Percentiles rank a stretch among this genome's conserved stretches.
These are phyloP conservation scores for Auriscalpium microsporum DNA, from an alignment of 768 basidiomycete species.

Conservation along the genomic window DNA sequence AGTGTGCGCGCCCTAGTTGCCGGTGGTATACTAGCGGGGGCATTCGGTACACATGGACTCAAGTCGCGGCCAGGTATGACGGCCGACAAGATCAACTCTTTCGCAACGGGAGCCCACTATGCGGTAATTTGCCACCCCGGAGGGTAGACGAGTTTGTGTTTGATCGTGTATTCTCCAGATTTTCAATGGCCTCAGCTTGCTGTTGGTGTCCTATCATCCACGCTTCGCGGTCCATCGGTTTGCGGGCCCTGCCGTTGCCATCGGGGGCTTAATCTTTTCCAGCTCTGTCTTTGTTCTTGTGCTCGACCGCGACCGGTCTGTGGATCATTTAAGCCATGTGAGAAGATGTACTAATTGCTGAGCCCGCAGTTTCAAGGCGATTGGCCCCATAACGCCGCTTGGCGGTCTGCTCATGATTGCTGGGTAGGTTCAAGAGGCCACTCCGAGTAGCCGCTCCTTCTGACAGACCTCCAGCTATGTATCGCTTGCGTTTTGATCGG, in stretches of 20 bases:
- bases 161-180: constrained; percentile 30
- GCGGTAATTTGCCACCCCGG: constrained; percentile 34
- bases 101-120: constrained; percentile 55
- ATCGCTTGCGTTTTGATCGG: too few species aligned
- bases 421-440: constrained; percentile 37
- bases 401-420: constrained; percentile 59
- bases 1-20: constrained; percentile 23
- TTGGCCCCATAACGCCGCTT: constrained; percentile 62
- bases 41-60: constrained; percentile 63
- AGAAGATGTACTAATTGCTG: not conserved
- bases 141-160: not conserved
- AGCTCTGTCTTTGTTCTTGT: constrained; percentile 51
- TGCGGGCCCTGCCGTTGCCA: constrained; percentile 57
- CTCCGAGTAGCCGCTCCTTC: too few species aligned
- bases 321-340: not conserved
- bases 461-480: too few species aligned
- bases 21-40: constrained; percentile 49
- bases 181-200: constrained; percentile 58
- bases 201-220: constrained; percentile 55
- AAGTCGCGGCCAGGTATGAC: constrained; percentile 39
- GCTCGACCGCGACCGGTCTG: constrained; percentile 38
- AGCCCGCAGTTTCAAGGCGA: constrained; percentile 32
- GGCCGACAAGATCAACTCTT: constrained; percentile 46
- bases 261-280: constrained; percentile 53
- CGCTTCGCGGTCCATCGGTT: constrained; percentile 52